Evolutionary conservation across 441 rosid genomes (phyloP).

Genomic region (Populus hybrid): DNA sequence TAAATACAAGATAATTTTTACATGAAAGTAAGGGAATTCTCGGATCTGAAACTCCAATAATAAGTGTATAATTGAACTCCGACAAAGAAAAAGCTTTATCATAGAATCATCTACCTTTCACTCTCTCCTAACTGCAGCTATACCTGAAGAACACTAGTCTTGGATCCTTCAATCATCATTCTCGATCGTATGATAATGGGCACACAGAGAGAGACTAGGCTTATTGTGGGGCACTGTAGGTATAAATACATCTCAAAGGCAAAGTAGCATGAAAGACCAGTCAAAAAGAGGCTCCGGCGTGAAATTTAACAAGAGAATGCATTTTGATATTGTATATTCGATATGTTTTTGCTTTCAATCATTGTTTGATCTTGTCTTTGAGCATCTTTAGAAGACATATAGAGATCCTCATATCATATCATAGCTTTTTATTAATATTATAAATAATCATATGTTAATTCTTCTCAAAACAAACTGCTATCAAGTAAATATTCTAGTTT

Average conservation of each 20-base stretch:
- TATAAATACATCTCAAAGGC: background rate
- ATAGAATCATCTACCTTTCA: slow-evolving; percentile 7
- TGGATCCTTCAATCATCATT: slow-evolving; percentile 42
- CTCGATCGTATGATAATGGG: slow-evolving; percentile 8
- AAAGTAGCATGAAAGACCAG: slow-evolving; percentile 29
- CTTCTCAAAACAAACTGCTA: background rate
- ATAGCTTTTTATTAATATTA: background rate
- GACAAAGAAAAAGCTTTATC: slow-evolving; percentile 14
- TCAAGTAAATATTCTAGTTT: background rate
- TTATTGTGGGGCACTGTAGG: background rate
- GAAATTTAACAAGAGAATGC: slow-evolving; percentile 22
- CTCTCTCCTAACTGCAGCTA: slow-evolving; percentile 13
- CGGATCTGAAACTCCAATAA: slow-evolving; percentile 58
- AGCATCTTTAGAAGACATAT: slow-evolving; percentile 1
- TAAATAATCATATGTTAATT: background rate
- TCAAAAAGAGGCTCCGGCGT: slow-evolving; percentile 40
- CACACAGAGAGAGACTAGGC: background rate
- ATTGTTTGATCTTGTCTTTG: slow-evolving; percentile 20
- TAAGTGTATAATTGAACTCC: slow-evolving; percentile 44
- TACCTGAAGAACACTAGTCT: slow-evolving; percentile 19
- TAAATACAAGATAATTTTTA: slow-evolving; percentile 19
- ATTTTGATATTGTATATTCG: slow-evolving; percentile 21
- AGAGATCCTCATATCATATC: background rate
- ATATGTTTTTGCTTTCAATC: slow-evolving; percentile 33
- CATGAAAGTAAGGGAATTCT: slow-evolving; percentile 63